Conservation (phyloP, 768 basidiomycete genomes). For the Astraeus odoratus region DNA sequence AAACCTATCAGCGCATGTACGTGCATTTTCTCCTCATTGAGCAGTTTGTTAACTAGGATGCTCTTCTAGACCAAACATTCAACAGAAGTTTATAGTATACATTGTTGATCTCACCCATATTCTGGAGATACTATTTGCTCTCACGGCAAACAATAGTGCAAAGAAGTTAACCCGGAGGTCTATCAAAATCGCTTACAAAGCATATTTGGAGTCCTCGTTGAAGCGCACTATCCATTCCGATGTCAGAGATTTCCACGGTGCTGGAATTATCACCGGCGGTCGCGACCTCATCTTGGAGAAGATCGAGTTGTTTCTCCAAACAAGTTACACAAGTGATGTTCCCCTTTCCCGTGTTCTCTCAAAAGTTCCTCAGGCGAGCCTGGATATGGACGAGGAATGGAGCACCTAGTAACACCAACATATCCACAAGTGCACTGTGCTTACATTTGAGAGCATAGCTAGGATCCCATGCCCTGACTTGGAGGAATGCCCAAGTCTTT, state of each 20-base stretch:
- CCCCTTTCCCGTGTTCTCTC: background rate
- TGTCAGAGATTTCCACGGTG: background rate
- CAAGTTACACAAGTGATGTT: background rate
- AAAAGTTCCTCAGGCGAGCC: background rate
- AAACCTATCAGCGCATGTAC: conserved; percentile 3
- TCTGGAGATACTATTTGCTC: background rate
- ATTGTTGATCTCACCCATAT: background rate
- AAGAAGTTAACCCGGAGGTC: background rate
- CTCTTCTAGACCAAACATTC: background rate
- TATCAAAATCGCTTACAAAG: background rate
- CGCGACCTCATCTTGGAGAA: background rate
- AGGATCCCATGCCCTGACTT: conserved; percentile 54
- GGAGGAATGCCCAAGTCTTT: conserved; percentile 58
- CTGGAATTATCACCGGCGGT: background rate
- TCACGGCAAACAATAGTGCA: background rate
- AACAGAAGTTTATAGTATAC: background rate
- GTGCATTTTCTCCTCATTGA: background rate
- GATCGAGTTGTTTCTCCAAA: background rate
- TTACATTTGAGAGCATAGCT: conserved; percentile 55
- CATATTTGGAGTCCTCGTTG: background rate
- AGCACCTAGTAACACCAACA: conserved; percentile 34
- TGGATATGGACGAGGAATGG: background rate
- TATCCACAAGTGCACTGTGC: conserved; percentile 36
- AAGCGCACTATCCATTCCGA: background rate
- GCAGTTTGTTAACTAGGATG: background rate